phyloP scores from a whole-genome alignment of 1,284 basidiomycete species.

The Marasmius oreades region DNA sequence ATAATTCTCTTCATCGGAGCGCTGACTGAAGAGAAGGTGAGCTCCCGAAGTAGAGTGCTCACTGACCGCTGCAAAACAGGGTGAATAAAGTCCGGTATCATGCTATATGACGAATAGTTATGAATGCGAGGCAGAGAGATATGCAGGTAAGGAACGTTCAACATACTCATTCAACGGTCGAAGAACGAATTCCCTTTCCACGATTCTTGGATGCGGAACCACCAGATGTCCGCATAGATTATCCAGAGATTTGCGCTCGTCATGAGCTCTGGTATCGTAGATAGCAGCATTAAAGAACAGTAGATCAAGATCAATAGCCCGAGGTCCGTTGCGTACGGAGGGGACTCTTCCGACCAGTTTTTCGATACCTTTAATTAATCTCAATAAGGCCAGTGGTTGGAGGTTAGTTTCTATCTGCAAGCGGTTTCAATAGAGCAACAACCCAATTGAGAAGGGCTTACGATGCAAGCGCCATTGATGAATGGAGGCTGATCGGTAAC shows the following conservation, averaged over 20 bases:
- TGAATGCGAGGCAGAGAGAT: constrained; percentile 1
- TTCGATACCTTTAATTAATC: constrained; percentile 77
- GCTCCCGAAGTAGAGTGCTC: constrained; percentile 38
- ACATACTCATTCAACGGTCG: constrained; percentile 84
- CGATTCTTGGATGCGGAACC: constrained; percentile 80
- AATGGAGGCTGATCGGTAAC: constrained; percentile 87
- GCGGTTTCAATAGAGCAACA: background rate
- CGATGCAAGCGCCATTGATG: constrained; percentile 88
- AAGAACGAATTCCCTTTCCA: constrained; percentile 91
- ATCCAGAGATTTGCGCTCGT: constrained; percentile 38
- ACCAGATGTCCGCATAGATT: constrained; percentile 65
- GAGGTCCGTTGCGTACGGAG: constrained; percentile 83
- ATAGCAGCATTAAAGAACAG: constrained; percentile 70
- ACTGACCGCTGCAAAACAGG: constrained; percentile 53
- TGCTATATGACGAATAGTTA: constrained; percentile 36
- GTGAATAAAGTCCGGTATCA: constrained; percentile 68
- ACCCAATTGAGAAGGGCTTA: constrained; percentile 34
- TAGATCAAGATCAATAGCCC: constrained; percentile 91
- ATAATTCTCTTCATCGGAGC: constrained; percentile 63
- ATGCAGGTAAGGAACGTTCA: background rate
- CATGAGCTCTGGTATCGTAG: constrained; percentile 54
- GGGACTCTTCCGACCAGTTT: constrained; percentile 75
- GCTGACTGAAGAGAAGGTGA: constrained; percentile 31
- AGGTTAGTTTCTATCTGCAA: constrained; percentile 73
- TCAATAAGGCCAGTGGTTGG: constrained; percentile 58